Evolutionary conservation across 495 filamentous ascomycete genomes (phyloP), one percentile per base, ranked within the genome.

Genomic region (Glutinoglossum americanum): DNA sequence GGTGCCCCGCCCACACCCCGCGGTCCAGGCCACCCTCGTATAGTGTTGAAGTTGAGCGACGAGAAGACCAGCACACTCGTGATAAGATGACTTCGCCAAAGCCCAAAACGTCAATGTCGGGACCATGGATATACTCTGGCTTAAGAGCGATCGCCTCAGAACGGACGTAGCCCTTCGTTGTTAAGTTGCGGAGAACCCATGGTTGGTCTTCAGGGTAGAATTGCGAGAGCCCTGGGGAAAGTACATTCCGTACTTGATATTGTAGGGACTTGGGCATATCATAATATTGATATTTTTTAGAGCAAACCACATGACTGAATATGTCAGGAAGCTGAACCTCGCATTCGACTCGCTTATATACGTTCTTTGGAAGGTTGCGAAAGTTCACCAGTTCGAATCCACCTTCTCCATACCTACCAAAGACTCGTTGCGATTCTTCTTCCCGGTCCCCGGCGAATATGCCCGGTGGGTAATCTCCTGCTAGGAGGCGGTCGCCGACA

Each of bases 181-280:
- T 68, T 26, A 68, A 26, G 56, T 69, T 68, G 30, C 65, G 60
- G 51, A 69, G 62, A 37, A 69, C 60, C 65, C 62, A 69, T 10
- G 28, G 64, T 57, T 65, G 59, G 53, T 64, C 54, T 39, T n/a
- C 17, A 21, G 61, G 65, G 27, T 58, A 64, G 59, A 54, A 33
- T 28, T 23, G 26, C 5, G 26, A 28, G 26, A 19, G 0, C 11
- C 23, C 33, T 26, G 17, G 26, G 15, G 9, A 28, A 27, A 51
- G 26, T 23, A 53, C 35, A 19, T 44, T 25, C 7, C 5, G n/a
- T 17, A 56, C 13, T 26, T 44, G 30, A 56, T 17, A 5, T 53
- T 15, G 13, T 23, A 28, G 25, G 1, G 17, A 13, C 35, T 33
- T 23, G 15, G 54, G 11, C 35, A 25, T 53, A 53, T 30, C 11